phyloP scores from a whole-genome alignment of 1,284 basidiomycete genomes.

The Ceratobasidium theobromae region DNA sequence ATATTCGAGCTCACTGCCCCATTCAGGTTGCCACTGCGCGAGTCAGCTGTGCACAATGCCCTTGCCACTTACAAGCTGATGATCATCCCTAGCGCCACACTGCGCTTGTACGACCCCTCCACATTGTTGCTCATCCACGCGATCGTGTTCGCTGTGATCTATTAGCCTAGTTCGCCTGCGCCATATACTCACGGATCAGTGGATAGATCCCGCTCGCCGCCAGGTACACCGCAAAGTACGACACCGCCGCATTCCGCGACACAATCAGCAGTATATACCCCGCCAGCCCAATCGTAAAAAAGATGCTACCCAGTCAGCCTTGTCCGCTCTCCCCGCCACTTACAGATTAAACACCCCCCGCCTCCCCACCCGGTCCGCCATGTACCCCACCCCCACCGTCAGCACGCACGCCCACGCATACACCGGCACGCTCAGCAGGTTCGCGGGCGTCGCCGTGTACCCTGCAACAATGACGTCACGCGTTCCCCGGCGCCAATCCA shows the following conservation, averaged over 20 bases:
- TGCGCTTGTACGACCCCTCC: constrained; percentile 57
- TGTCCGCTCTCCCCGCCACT: neutral
- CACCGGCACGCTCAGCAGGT: constrained; percentile 70
- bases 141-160: constrained; percentile 28
- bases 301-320: neutral
- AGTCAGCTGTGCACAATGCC: neutral
- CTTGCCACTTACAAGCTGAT: constrained; percentile 53
- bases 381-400: constrained; percentile 36
- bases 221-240: constrained; percentile 56
- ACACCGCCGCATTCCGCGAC: constrained; percentile 39
- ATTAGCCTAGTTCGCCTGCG: constrained; percentile 38
- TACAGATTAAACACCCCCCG: constrained; percentile 36
- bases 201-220: constrained; percentile 65
- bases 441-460: constrained; percentile 69
- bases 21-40: constrained; percentile 41
- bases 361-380: constrained; percentile 33
- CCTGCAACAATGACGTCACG: constrained; percentile 43
- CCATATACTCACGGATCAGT: constrained; percentile 60
- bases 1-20: constrained; percentile 37
- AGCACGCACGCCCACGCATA: constrained; percentile 50
- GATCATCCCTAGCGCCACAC: constrained; percentile 57
- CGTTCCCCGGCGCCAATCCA: constrained; percentile 16
- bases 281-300: constrained; percentile 25
- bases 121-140: constrained; percentile 59
- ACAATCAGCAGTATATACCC: constrained; percentile 34